Base-by-base conservation (phyloP, 2,329 filamentous ascomycete species). In the Trichoderma arundinaceum region DNA sequence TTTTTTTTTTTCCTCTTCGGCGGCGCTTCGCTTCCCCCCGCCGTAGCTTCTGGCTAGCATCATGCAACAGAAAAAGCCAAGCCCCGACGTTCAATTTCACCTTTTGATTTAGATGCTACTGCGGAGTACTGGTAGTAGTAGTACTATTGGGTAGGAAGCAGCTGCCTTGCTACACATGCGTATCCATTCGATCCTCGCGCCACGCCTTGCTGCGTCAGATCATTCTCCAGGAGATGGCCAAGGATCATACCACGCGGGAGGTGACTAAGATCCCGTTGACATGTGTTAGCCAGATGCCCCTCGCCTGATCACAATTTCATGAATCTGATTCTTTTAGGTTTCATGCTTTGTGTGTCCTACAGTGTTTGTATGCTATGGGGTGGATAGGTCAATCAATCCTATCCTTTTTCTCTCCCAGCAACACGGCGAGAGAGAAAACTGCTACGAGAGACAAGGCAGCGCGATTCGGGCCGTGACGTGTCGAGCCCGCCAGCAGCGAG, bases 391-490 rank as follows among this genome's bases (percentile, higher is more conserved):
- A 9, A 10, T 3, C 22, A 28, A 7, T 28, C 6, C 4, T 8
- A 4, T 33, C 7, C 53, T 22, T 19, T 35, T 17, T 17, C 13
- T n/a, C n/a, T 33, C 57, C 19, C 19, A 28, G 22, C 22, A 28
- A 28, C 22, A 28, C 22, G n/a, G 19, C 9, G 17, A 35, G 9
- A 7, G 1, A 49, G 3, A 49, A 17, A 39, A 22, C 1, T 17
- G 48, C 35, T 35, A 19, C 17, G 38, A 51, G 19, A 49, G 46
- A 41, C 33, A 41, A 19, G 44, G 44, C 57, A 59, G 28, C 44
- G 62, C 63, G 63, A 65, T 52, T 59, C 64, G 64, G 64, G 41
- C 64, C 57, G 64, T 39, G 48, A 56, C 64, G 57, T 66, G 64
- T 56, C 57, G 33, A 54, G 44, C 46, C 64, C 59, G 48, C 46